Evolutionary conservation across 805 yeast species (phyloP), one percentile per base, ranked within the genome.

Genomic region (Spathaspora girioi): DNA sequence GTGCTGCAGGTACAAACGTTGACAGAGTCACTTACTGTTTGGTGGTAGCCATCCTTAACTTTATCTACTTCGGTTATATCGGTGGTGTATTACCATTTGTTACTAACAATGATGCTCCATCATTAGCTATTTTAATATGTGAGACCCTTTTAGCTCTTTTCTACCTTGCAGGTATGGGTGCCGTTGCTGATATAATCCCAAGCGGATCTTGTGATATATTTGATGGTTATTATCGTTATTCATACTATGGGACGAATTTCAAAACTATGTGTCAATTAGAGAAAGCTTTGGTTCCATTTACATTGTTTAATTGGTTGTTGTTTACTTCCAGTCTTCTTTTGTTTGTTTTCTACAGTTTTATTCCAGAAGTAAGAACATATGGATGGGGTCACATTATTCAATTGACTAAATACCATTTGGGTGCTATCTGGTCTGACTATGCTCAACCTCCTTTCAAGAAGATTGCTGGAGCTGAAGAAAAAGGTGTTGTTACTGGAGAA

Each of bases 221-320:
- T 1, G 18, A 26, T 17, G 20, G 32, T 27, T 15, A 18, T 12
- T 40, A 53, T 48, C 52, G 38, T 11, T 11, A 31, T 31, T 14
- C 12, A 5, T 47, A 4, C 31, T n/a, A 14, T 17, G n/a, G 19
- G 6, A 23, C 26, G 3, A 38, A 38, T 23, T 32, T 42, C 2
- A 17, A 44, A 11, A 44, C 47, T 12, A 38, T 32, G 27, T 53
- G 55, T 43, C 40, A 42, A 26, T 27, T 50, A 12, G 31, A 27
- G 8, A 47, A 51, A 15, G 51, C 53, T 2, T 44, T 50, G 20
- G 40, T 45, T 32, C 29, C 55, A 3, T 53, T 53, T 26, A 47
- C 51, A 6, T 47, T 53, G 12, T 43, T 53, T 7, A 51, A 53
- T 11, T 53, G 53, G 53, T 45, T 53, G 7, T 46, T 50, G 31